Percentiles rank a stretch among this genome's conserved stretches.
Evolutionary conservation across 352 stramenopile species (phyloP).

Genomic region (Phytophthora lateralis): DNA sequence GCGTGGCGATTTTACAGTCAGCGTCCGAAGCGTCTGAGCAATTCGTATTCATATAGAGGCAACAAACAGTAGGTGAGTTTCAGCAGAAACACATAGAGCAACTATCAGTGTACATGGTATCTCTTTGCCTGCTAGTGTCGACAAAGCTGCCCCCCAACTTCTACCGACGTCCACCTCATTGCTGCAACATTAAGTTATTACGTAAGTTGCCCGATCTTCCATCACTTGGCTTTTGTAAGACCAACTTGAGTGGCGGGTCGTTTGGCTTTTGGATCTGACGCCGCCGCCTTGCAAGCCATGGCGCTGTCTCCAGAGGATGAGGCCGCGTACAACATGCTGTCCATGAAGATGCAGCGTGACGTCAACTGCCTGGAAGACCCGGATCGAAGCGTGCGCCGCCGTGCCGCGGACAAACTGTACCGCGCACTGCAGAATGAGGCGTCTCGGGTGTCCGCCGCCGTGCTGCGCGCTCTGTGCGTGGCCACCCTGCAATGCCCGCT

Average conservation of each 20-base stretch:
- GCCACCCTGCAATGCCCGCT: slow-evolving; percentile 55
- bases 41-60: slow-evolving; percentile 43
- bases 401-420: slow-evolving; percentile 74
- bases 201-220: slow-evolving; percentile 26
- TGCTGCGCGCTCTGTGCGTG: slow-evolving; percentile 52
- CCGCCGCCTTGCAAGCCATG: slow-evolving; percentile 27
- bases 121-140: background rate
- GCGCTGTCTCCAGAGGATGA: slow-evolving; percentile 57
- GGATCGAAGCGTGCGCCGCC: slow-evolving; percentile 71
- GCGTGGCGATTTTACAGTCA: slow-evolving; percentile 20
- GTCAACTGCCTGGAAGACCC: slow-evolving; percentile 81
- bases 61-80: slow-evolving; percentile 29
- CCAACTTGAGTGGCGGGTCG: slow-evolving; percentile 22
- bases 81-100: slow-evolving; percentile 24
- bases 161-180: background rate
- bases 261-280: slow-evolving; percentile 20
- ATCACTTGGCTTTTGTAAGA: slow-evolving; percentile 21
- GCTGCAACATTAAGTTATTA: slow-evolving; percentile 1
- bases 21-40: slow-evolving; percentile 10
- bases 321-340: slow-evolving; percentile 56
- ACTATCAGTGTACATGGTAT: slow-evolving; percentile 17
- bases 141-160: background rate
- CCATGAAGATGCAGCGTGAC: slow-evolving; percentile 86
- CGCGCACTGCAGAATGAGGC: slow-evolving; percentile 55
- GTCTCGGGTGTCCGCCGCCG: slow-evolving; percentile 31